phyloP scores from a whole-genome alignment of 164 flowering plant species.

The Paratinospora sagittata region DNA sequence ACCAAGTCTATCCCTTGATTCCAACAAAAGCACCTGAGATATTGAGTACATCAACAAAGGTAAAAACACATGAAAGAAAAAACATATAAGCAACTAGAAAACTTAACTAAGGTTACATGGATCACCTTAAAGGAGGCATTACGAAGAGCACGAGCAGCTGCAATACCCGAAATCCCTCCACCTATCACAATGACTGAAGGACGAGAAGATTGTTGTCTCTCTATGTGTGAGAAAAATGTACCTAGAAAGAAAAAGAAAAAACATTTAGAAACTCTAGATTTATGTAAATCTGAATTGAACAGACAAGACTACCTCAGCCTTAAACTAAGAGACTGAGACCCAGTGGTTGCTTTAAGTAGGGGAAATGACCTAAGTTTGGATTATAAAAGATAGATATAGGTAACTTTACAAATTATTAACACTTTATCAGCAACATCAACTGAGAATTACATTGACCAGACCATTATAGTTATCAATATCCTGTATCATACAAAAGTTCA shows the following conservation, averaged over 20 bases:
- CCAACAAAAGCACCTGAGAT: conserved; percentile 64
- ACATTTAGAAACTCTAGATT: background rate
- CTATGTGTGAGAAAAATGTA: conserved; percentile 28
- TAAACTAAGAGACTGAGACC: no score
- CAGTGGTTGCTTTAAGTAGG: no score
- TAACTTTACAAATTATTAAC: no score
- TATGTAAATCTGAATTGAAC: no score
- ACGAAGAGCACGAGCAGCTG: conserved; percentile 66
- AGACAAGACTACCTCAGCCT: background rate
- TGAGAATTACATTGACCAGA: no score
- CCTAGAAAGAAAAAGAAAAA: conserved; percentile 43
- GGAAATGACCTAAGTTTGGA: no score
- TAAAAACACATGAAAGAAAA: background rate
- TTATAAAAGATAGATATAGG: no score
- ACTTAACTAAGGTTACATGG: background rate
- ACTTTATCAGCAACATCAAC: no score
- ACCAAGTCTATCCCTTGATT: conserved; percentile 85
- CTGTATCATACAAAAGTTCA: no score
- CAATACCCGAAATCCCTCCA: conserved; percentile 83
- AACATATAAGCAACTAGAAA: background rate
- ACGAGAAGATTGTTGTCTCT: conserved; percentile 28
- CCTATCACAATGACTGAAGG: conserved; percentile 92
- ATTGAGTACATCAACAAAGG: conserved; percentile 8
- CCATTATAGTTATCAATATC: no score
- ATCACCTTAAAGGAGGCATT: conserved; percentile 70